A percentile compares a stretch with the other conserved stretches of the same genome.
These are phyloP conservation scores for Coelastrella sp. DNA, from an alignment of 139 green algal genomes.

Conservation along the genomic window DNA sequence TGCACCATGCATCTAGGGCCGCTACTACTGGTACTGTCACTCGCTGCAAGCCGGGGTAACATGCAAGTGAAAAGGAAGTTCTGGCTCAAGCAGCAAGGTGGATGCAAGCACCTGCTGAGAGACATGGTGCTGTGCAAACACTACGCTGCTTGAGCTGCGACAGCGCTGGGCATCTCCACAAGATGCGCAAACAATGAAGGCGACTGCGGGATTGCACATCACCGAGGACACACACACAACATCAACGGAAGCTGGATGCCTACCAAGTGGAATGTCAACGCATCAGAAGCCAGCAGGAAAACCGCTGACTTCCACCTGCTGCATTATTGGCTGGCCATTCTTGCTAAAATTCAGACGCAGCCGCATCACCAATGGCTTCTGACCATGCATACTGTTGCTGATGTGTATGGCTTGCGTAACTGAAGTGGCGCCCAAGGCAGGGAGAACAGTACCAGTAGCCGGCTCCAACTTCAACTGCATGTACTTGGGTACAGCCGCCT, in stretches of 20 bases:
- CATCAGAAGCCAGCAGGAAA: conserved; percentile 70
- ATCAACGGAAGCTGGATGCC: too few species aligned
- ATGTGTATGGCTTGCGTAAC: conserved; percentile 85
- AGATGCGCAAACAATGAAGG: too few species aligned
- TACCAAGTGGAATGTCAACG: too few species aligned
- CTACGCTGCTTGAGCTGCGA: too few species aligned
- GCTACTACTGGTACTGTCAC: too few species aligned
- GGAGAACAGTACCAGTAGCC: conserved; percentile 67
- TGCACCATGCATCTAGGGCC: too few species aligned
- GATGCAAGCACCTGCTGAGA: too few species aligned
- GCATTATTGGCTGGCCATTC: conserved; percentile 55
- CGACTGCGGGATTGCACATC: not conserved
- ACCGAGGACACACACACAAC: not conserved
- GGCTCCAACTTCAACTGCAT: conserved; percentile 77
- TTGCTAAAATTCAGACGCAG: conserved; percentile 78
- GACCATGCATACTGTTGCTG: conserved; percentile 84
- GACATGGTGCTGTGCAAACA: too few species aligned
- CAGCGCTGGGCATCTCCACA: too few species aligned
- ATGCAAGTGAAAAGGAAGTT: too few species aligned
- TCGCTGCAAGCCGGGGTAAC: too few species aligned
- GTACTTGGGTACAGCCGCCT: conserved; percentile 96
- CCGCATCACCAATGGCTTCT: conserved; percentile 86
- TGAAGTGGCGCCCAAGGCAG: conserved; percentile 42
- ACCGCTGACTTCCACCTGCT: conserved; percentile 77
- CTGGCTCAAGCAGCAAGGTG: too few species aligned